Base-by-base conservation (phyloP, 805 yeast genomes). In the Monosporozyma siamensis region DNA sequence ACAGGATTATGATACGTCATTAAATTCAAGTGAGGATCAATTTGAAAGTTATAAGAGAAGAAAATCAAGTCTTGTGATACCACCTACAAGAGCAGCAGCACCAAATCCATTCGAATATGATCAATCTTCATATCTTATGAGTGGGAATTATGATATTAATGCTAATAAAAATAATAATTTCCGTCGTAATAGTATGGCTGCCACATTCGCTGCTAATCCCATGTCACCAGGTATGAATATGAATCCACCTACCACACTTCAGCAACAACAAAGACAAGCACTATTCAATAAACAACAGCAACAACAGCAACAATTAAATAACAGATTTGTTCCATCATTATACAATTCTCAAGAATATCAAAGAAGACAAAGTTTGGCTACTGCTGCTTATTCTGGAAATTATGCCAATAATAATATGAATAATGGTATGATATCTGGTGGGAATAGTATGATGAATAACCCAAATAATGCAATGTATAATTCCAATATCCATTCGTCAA, bases 61-160 rank as follows among this genome's bases (percentile, higher is more conserved):
- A 39, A 61, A 59, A 47, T 61, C 66, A 10, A 57, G 63, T 27
- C 38, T 65, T 32, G 53, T 69, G 8, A 49, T 63, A 14, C 74
- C 73, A 2, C 75, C 75, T 12, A 53, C 68, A 2, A 58, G 75
- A 48, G 71, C 70, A 1, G 69, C 70, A 2, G 72, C 66, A 11
- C 72, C 73, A 4, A 61, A 59, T 20, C 64, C 66, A 7, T 59
- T 52, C 29, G 61, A 63, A 41, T 66, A 58, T 44, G 52, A 63
- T n/a, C 63, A 46, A 17, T 42, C 43, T 36, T 24, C 29, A 22
- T 31, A 18, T 17, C 20, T 25, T 5, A 24, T 15, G 17, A 25
- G 23, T 23, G 37, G 39, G 22, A 31, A 57, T 27, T 34, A 49
- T 2, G 41, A 49, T 42, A 18, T 31, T 10, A 34, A 32, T 12